phyloP scores from a whole-genome alignment of 352 stramenopile genomes.

The Phytopythium boreale region DNA sequence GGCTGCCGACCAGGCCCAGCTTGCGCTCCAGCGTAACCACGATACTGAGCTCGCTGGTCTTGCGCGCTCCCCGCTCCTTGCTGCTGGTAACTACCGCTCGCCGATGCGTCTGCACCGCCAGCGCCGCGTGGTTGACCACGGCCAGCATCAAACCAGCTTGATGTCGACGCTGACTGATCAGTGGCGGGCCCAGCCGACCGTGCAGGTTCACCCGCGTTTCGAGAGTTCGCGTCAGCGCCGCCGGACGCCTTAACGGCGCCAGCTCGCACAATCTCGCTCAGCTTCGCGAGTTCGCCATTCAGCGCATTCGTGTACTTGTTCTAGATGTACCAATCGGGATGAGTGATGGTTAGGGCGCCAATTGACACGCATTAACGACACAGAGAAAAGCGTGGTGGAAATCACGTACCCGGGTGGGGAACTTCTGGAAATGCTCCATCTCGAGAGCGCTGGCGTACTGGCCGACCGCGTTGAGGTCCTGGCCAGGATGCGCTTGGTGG shows the following conservation, averaged over 20 bases:
- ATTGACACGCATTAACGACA: not conserved
- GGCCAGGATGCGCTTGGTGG: slow-evolving; percentile 47
- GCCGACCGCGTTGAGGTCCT: slow-evolving; percentile 48
- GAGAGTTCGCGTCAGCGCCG: not conserved
- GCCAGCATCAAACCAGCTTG: not conserved
- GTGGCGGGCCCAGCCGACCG: not conserved
- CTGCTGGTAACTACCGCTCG: not conserved
- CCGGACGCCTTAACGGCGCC: not conserved
- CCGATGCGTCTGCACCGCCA: not conserved
- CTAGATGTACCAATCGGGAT: slow-evolving; percentile 15
- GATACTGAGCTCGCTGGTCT: not conserved
- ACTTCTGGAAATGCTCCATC: slow-evolving; percentile 59
- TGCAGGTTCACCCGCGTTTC: not conserved
- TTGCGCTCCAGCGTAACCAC: not conserved
- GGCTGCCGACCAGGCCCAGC: not conserved
- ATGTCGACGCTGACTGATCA: not conserved
- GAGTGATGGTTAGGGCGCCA: not conserved
- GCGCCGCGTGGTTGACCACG: not conserved
- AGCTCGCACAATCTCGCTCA: slow-evolving; percentile 50
- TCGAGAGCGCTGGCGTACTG: slow-evolving; percentile 65
- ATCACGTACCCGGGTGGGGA: slow-evolving; percentile 28
- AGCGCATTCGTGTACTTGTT: slow-evolving; percentile 48
- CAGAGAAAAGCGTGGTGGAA: not conserved
- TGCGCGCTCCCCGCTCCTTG: not conserved
- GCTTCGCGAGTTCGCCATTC: slow-evolving; percentile 59